These are phyloP conservation scores for Aspergillus sclerotiicarbonarius DNA, from an alignment of 495 filamentous ascomycete genomes.

Conservation along the genomic window DNA sequence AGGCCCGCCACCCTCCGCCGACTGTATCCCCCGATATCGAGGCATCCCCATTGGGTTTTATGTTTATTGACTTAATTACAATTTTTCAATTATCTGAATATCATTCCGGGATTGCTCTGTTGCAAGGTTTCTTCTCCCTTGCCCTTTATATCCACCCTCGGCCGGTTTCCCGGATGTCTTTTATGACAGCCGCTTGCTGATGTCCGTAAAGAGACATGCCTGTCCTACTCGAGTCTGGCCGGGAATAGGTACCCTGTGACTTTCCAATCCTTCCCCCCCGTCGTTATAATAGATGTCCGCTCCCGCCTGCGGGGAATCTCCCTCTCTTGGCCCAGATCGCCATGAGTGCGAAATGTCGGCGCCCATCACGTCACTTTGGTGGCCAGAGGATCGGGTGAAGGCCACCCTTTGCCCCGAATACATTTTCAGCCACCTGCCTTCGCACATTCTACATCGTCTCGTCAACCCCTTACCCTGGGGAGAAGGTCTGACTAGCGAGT, in stretches of 20 bases:
- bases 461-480: slow-evolving; percentile 74
- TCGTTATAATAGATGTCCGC: slow-evolving; percentile 7
- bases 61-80: background rate
- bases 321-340: slow-evolving; percentile 7
- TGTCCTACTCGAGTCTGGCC: background rate
- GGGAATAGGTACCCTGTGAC: slow-evolving; percentile 3
- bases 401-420: slow-evolving; percentile 68
- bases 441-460: slow-evolving; percentile 61
- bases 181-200: slow-evolving; percentile 7
- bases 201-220: slow-evolving; percentile 11
- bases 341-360: slow-evolving; percentile 30
- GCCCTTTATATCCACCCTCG: background rate
- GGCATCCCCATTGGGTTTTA: background rate
- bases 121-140: background rate
- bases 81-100: background rate
- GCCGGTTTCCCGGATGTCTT: background rate
- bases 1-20: background rate
- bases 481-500: slow-evolving; percentile 84
- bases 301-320: slow-evolving; percentile 1
- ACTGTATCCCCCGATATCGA: slow-evolving; percentile 7
- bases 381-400: slow-evolving; percentile 75
- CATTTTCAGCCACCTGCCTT: slow-evolving; percentile 63
- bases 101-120: background rate
- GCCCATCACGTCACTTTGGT: slow-evolving; percentile 60
- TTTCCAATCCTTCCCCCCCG: background rate